A percentile compares a stretch with the other conserved stretches of the same genome.
phyloP scores from a whole-genome alignment of 306 rosid genomes.

The Arachis hypogaea region DNA sequence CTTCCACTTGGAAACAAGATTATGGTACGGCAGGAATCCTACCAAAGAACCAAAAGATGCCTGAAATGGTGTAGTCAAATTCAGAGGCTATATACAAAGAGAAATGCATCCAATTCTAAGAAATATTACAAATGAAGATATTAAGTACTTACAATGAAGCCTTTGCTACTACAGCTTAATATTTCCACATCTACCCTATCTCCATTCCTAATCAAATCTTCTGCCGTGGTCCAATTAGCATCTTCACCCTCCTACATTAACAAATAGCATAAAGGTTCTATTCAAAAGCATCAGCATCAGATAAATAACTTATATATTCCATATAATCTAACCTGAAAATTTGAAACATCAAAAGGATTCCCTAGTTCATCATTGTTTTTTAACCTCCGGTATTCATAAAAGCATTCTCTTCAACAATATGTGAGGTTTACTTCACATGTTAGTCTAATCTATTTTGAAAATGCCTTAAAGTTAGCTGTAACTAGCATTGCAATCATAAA shows the following conservation, averaged over 20 bases:
- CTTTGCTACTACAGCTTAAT: constrained; percentile 77
- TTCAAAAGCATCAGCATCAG: constrained; percentile 17
- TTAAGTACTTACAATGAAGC: constrained; percentile 81
- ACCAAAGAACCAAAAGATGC: constrained; percentile 86
- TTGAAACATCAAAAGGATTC: constrained; percentile 45
- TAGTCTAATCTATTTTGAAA: constrained; percentile 65
- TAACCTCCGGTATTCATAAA: constrained; percentile 34
- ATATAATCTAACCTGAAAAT: constrained; percentile 56
- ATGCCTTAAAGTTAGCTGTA: constrained; percentile 24
- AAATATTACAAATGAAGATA: constrained; percentile 19
- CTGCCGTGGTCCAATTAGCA: constrained; percentile 80
- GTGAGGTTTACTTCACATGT: constrained; percentile 47
- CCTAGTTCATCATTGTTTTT: constrained; percentile 41
- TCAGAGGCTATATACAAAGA: constrained; percentile 39
- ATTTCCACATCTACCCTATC: constrained; percentile 76
- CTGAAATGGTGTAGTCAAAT: constrained; percentile 56
- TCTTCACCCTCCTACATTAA: constrained; percentile 62
- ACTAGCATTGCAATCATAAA: constrained; percentile 30
- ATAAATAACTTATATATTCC: constrained; percentile 35
- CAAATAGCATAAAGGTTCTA: constrained; percentile 21
- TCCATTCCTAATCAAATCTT: constrained; percentile 57
- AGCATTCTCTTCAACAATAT: constrained; percentile 36
- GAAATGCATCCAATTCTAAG: constrained; percentile 18
- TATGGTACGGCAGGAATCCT: constrained; percentile 92
- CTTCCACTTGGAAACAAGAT: constrained; percentile 86